phyloP scores from a whole-genome alignment of 805 yeast genomes.

The Blastobotrys parvus region DNA sequence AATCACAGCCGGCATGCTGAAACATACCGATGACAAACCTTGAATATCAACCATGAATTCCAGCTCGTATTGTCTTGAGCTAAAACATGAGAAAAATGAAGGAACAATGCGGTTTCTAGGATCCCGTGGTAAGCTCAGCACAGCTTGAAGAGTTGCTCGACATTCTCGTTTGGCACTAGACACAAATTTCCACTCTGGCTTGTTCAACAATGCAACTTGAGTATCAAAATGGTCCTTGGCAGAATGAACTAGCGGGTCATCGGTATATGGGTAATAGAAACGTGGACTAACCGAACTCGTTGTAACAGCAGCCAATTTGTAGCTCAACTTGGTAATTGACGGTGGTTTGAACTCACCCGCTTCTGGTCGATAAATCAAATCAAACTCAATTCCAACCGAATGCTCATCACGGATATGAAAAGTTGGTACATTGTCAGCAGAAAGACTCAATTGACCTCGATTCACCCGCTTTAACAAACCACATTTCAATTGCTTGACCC shows the following conservation, averaged over 20 bases:
- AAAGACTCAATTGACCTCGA: background rate
- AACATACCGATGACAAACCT: background rate
- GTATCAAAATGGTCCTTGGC: slow-evolving; percentile 4
- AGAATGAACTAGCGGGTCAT: slow-evolving; percentile 4
- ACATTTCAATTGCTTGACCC: background rate
- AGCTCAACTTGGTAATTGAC: slow-evolving; percentile 3
- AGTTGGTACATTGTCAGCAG: background rate
- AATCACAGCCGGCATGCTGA: background rate
- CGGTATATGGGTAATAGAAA: slow-evolving; percentile 1
- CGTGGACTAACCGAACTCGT: slow-evolving; percentile 5
- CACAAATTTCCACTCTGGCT: background rate
- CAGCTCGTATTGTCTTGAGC: slow-evolving; percentile 12
- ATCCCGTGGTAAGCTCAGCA: slow-evolving; percentile 8
- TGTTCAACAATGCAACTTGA: background rate
- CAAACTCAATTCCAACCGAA: background rate
- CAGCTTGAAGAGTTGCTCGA: slow-evolving; percentile 4
- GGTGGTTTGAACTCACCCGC: slow-evolving; percentile 4
- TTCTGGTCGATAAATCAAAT: background rate
- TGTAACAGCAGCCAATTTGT: slow-evolving; percentile 6
- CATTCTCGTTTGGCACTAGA: background rate
- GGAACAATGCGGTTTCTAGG: slow-evolving; percentile 4
- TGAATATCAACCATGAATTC: slow-evolving; percentile 3
- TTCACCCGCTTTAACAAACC: slow-evolving; percentile 1
- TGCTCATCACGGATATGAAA: background rate
- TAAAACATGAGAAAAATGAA: slow-evolving; percentile 12